Base-by-base conservation (phyloP, 768 basidiomycete genomes). In the Pleurotus eryngii region DNA sequence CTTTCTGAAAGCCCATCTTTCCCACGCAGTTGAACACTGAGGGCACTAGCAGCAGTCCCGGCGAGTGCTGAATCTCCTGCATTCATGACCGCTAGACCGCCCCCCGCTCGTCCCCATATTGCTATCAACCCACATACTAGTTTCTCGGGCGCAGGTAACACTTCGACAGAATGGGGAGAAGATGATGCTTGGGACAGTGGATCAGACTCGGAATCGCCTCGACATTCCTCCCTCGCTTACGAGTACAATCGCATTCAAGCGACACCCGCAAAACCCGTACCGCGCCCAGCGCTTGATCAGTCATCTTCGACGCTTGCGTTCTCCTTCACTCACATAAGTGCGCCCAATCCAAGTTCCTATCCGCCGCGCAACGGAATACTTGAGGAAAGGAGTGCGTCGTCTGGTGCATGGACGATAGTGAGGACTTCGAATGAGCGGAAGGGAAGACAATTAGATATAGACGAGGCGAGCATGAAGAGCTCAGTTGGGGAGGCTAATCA, bases 161-260 rank as follows among this genome's bases (percentile, higher is more conserved):
- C 72, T 49, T 58, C 64, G 17, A 66, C 75, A 37, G 88, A 90
- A 54, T 88, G 89, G 87, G 87, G 74, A n/a, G 90, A 91, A 68
- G 90, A 92, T 66, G 90, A 93, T 68, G 89, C 83, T 46, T 93
- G 90, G 90, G 90, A 92, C 72, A 88, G 86, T 64, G 78, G 81
- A 51, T 92, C 90, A 15, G 90, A 92, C 72, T 85, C 85, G 46
- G 89, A 90, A 70, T 85, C 82, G 55, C 82, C 81, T 57, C 80
- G 77, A 63, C 81, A 78, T 57, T 78, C 80, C n/a, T 77, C 79
- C 8, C 63, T 81, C 43, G 68, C 77, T n/a, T 74, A 72, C 65
- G 70, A 77, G 15, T 79, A 78, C 78, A 74, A 64, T 60, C 72
- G 67, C 61, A 65, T 61, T 56, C 62, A 72, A 30, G 64, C 68